Evolutionary conservation across 2,329 filamentous ascomycete species (phyloP).

Genomic region (Calonectria honghensis): DNA sequence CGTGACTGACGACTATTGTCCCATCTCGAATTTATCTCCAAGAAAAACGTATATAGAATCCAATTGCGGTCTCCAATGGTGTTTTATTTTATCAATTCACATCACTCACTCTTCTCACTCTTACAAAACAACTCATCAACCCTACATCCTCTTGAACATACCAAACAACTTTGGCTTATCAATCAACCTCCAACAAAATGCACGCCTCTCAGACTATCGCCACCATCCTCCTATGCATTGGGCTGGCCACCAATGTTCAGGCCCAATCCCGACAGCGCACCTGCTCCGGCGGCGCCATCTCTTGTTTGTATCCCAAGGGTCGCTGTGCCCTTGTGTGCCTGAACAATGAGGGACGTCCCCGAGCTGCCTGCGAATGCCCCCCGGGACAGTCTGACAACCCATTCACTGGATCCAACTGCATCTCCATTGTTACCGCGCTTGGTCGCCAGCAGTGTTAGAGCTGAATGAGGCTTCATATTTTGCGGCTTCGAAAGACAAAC

Average conservation of each 20-base stretch:
- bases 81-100: background rate
- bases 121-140: background rate
- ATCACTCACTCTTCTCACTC: background rate
- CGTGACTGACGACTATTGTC: too few relatives aligned
- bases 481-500: too few relatives aligned
- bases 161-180: background rate
- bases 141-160: background rate
- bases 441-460: background rate
- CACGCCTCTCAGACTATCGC: background rate
- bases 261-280: background rate
- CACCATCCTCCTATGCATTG: background rate
- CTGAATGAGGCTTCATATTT: too few relatives aligned
- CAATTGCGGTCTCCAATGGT: too few relatives aligned
- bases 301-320: constrained; percentile 2
- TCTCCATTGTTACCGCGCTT: background rate
- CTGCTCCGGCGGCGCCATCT: background rate
- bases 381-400: background rate
- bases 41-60: too few relatives aligned
- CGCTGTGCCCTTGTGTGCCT: background rate
- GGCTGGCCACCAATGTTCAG: background rate
- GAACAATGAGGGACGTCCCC: background rate
- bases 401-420: background rate
- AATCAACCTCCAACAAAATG: background rate
- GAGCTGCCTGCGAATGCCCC: background rate
- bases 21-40: too few relatives aligned